Base-by-base conservation (phyloP, 192 early-diverging fungal species). In the Coemansia reversa region DNA sequence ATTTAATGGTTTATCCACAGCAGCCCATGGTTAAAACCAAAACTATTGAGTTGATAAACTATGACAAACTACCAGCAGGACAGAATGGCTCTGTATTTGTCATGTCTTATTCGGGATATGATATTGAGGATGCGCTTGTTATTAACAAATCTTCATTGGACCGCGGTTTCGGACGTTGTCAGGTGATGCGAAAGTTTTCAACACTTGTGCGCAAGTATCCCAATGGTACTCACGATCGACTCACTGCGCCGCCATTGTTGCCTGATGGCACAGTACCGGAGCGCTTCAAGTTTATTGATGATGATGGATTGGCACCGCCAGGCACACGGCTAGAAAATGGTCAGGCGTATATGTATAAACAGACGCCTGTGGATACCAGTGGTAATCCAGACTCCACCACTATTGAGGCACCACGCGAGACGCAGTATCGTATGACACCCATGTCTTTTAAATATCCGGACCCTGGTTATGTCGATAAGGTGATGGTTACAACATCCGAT, bases 11-110 rank as follows among this genome's bases (percentile, higher is more conserved):
- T 25, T 98, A 97, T 69, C 93, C 95, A 39, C 92, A 94, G 73
- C 93, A 97, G 69, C 96, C 96, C 4, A 96, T 98, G 93, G 96
- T 98, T 51, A 93, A 93, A 72, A 93, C 94, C 51, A 92, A 95
- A 77, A 96, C 94, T 9, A 98, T 97, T 66, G 95, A 98, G 75
- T 81, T 98, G 67, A 96, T 98, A 82, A 92, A 92, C 49, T 97
- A 93, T 70, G 93, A 98, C 76, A 97, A 96, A 78, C 77, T 91
- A 55, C 91, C 90, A 49, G 90, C 92, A 5, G 90, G 90, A 48
- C 90, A 92, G 75, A 93, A 93, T 62, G 96, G 93, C 18, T 95
- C 89, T 3, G 93, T 98, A 11, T 93, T 94, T 49, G 94, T 98
- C 50, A 97, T 98, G 95, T 90, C 87, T 84, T 96, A 96, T 66